phyloP scores from a whole-genome alignment of 2,329 filamentous ascomycete species.

The Talaromyces marneffei region DNA sequence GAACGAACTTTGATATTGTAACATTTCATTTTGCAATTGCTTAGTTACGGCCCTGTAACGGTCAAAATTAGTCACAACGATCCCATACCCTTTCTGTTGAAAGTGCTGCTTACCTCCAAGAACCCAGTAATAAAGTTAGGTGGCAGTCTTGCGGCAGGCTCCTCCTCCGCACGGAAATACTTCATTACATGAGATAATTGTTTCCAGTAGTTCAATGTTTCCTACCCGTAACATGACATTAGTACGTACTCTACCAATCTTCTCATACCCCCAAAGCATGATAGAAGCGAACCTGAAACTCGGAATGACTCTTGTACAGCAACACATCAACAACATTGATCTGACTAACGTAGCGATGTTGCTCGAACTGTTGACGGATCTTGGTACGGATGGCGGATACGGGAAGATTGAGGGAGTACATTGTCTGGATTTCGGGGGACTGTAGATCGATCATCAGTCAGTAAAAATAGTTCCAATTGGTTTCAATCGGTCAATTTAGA shows the following conservation, averaged over 20 bases:
- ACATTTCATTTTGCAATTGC: constrained; percentile 17
- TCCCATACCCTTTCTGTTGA: background rate
- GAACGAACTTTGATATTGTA: constrained; percentile 15
- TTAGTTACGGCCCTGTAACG: constrained; percentile 26
- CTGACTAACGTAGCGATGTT: constrained; percentile 88
- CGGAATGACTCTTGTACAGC: constrained; percentile 81
- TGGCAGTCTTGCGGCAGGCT: constrained; percentile 68
- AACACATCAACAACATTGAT: constrained; percentile 82
- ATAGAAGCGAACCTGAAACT: constrained; percentile 76
- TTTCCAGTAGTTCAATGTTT: constrained; percentile 99
- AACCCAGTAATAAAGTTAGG: constrained; percentile 91
- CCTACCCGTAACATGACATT: constrained; percentile 49
- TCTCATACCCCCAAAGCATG: no score
- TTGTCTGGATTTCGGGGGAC: constrained; percentile 93
- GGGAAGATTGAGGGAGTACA: constrained; percentile 91
- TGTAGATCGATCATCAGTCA: constrained; percentile 36
- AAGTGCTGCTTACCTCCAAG: constrained; percentile 66
- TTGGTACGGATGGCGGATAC: constrained; percentile 84
- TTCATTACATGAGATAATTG: constrained; percentile 93
- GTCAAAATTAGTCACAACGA: background rate
- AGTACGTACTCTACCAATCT: background rate
- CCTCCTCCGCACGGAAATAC: constrained; percentile 88
- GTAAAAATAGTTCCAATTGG: background rate
- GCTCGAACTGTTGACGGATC: constrained; percentile 94
- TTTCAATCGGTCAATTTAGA: background rate